Percentiles rank a stretch among this genome's conserved stretches.
Conservation (phyloP, 2,329 filamentous ascomycete species). For the Aspergillus versicolor region DNA sequence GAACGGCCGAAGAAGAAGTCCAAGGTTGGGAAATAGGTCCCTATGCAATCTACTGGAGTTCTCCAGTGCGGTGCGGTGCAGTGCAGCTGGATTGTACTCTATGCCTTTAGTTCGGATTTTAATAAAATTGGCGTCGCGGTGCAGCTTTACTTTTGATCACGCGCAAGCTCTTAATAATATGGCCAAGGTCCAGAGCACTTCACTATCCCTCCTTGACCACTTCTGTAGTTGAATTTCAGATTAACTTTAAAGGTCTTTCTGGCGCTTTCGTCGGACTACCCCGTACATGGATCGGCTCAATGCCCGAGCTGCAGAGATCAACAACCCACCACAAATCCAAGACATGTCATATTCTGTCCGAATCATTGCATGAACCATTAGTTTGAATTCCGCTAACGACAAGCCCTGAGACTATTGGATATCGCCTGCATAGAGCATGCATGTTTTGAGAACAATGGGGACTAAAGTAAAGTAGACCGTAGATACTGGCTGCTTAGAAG, state of each 20-base stretch:
- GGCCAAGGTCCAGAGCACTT: no score
- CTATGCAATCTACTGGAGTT: no score
- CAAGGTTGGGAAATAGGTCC: slow-evolving; percentile 45
- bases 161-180: no score
- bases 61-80: neutral
- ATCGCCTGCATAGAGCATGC: neutral
- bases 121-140: no score
- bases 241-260: no score
- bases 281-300: neutral
- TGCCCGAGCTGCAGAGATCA: neutral
- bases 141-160: no score
- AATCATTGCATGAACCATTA: neutral
- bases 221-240: no score
- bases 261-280: neutral
- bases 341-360: neutral
- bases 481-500: neutral
- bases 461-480: neutral
- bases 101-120: neutral
- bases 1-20: slow-evolving; percentile 65
- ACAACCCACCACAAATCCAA: neutral
- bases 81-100: neutral
- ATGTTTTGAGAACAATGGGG: neutral
- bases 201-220: no score
- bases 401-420: neutral
- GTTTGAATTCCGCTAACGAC: neutral